phyloP scores from a whole-genome alignment of 2,329 filamentous ascomycete genomes.

The Talaromyces verruculosus region DNA sequence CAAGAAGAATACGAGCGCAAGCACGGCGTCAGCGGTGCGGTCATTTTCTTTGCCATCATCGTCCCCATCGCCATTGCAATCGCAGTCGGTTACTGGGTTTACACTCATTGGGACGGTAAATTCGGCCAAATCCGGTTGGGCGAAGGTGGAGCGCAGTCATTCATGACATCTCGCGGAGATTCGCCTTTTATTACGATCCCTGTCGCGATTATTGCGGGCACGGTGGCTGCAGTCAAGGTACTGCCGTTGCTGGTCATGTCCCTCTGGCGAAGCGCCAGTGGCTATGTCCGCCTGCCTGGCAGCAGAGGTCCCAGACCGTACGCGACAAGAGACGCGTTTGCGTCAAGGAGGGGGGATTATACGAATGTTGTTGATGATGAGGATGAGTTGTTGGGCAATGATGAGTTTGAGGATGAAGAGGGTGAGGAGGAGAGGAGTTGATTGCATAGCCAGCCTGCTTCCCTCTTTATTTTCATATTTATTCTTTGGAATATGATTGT shows the following conservation, averaged over 20 bases:
- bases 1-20: conserved; percentile 79
- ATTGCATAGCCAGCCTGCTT: conserved; percentile 1
- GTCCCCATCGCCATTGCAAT: conserved; percentile 71
- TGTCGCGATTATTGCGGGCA: conserved; percentile 71
- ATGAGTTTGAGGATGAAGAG: conserved; percentile 90
- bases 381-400: conserved; percentile 79
- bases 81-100: conserved; percentile 79
- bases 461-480: background rate
- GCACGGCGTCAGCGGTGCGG: conserved; percentile 67
- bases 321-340: conserved; percentile 85
- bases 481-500: background rate
- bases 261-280: conserved; percentile 66
- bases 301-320: conserved; percentile 64
- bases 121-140: conserved; percentile 92
- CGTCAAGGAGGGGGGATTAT: conserved; percentile 83
- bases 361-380: conserved; percentile 87
- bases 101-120: conserved; percentile 79
- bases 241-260: conserved; percentile 71
- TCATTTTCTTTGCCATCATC: conserved; percentile 81
- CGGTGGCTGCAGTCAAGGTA: conserved; percentile 70
- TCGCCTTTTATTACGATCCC: conserved; percentile 79
- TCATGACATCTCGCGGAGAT: conserved; percentile 63
- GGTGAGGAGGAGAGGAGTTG: conserved; percentile 53
- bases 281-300: conserved; percentile 48
- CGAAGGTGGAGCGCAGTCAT: conserved; percentile 27